These are phyloP conservation scores for Jamesozyma hellenica DNA, from an alignment of 805 yeast species.

Conservation along the genomic window DNA sequence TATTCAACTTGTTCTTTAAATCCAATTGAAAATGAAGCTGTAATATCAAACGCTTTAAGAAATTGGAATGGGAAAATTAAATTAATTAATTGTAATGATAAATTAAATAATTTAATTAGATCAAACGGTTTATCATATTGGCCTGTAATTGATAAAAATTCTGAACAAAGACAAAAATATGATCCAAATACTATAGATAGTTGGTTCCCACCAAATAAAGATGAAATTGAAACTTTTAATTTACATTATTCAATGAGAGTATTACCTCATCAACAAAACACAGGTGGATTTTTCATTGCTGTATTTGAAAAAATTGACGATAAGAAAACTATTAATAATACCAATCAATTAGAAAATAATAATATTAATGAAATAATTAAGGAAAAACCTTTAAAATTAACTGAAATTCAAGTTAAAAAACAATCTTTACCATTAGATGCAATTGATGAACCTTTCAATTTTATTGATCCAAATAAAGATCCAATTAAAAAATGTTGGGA, in stretches of 20 bases:
- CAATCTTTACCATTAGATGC: constrained; percentile 83
- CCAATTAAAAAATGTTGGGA: constrained; percentile 71
- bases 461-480: constrained; percentile 55
- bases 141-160: constrained; percentile 79
- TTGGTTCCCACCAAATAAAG: constrained; percentile 73
- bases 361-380: background rate
- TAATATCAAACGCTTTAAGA: constrained; percentile 86
- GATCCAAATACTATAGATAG: constrained; percentile 40
- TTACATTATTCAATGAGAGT: constrained; percentile 82
- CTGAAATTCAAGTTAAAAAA: constrained; percentile 38
- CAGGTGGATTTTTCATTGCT: constrained; percentile 95
- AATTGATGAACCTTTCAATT: constrained; percentile 88
- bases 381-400: background rate
- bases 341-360: background rate
- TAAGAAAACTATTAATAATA: constrained; percentile 6
- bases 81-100: constrained; percentile 58
- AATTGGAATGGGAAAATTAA: constrained; percentile 59
- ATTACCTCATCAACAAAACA: constrained; percentile 94
- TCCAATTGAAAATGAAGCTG: constrained; percentile 96
- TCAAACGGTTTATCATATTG: constrained; percentile 68
- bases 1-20: constrained; percentile 94
- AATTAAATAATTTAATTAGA: constrained; percentile 69
- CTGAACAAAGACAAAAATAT: constrained; percentile 45
- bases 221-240: constrained; percentile 51
- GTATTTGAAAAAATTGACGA: constrained; percentile 63